Base-by-base conservation (phyloP, 2,329 filamentous ascomycete genomes). In the Periconia sp. region DNA sequence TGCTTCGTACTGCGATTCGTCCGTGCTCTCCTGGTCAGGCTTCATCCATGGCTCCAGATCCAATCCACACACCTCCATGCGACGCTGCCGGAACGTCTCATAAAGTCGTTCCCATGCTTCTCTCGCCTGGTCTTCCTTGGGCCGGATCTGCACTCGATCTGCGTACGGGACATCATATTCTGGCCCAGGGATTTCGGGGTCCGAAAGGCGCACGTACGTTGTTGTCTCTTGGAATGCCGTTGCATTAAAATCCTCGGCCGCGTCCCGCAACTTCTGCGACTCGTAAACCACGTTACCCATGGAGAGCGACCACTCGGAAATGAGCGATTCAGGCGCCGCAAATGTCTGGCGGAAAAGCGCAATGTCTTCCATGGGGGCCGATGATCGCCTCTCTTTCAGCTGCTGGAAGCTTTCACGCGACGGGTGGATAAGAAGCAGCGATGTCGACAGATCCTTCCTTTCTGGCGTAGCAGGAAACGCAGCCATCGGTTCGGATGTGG, bases 1-100 rank as follows among this genome's bases (percentile, higher is more conserved):
- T 5, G 17, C 41, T 23, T 18, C 41, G 6, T 11, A 8, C 31
- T 47, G 33, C 46, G 33, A 37, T 43, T 42, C 48, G 40, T 33
- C 20, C 41, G 56, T 54, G 45, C 61, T 49, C 52, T 60, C 52
- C 46, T 30, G 61, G 5, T 37, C 52, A 7, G 68, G 61, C 57
- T 55, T 49, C 41, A 37, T 50, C 69, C 76, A 79, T 19, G 61
- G 64, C 66, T 81, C 79, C 58, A 82, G 65, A 58, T 81, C 80
- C 55, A 82, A 66, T 47, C 79, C 80, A 63, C 80, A 82, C 47
- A 81, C 75, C 52, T 81, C 79, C 75, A 79, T 79, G 50, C 80
- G 71, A 59, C 72, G 73, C 58, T 79, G 75, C 45, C 78, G 76
- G 62, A 80, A 82, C 33, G 69, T 64, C 37, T 78, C 77, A 58